Percentiles rank a stretch among this genome's conserved stretches.
Evolutionary conservation across 1,284 basidiomycete species (phyloP).

Genomic region (Anthracocystis setariae): DNA sequence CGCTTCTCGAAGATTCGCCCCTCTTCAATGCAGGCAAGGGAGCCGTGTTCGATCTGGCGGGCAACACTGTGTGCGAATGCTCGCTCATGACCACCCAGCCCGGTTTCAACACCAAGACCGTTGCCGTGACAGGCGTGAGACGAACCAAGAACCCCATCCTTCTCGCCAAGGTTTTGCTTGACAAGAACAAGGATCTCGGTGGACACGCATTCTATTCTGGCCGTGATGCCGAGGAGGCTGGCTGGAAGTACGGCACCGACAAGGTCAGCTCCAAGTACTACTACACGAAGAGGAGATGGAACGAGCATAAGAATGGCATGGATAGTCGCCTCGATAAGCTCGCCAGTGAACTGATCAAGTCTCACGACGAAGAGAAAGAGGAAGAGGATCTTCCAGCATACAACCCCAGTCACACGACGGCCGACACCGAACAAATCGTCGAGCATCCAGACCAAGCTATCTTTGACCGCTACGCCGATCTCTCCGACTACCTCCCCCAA

Average conservation of each 20-base stretch:
- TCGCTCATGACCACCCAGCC: conserved; percentile 68
- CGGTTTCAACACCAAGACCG: conserved; percentile 58
- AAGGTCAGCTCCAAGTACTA: conserved; percentile 31
- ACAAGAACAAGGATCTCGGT: conserved; percentile 72
- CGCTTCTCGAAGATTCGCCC: conserved; percentile 78
- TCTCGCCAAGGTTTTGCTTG: conserved; percentile 77
- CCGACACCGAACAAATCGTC: background rate
- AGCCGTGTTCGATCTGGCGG: conserved; percentile 44
- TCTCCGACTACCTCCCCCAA: conserved; percentile 75
- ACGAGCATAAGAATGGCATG: conserved; percentile 38
- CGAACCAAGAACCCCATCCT: conserved; percentile 78
- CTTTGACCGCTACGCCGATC: conserved; percentile 45
- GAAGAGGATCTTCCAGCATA: conserved; percentile 12
- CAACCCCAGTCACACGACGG: background rate
- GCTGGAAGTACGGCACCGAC: conserved; percentile 52
- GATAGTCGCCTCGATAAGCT: conserved; percentile 2
- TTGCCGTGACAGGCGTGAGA: conserved; percentile 76
- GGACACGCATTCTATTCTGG: conserved; percentile 80
- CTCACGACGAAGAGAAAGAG: background rate
- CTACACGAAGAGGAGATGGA: conserved; percentile 39
- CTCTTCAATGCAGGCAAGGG: conserved; percentile 79
- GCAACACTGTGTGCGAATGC: conserved; percentile 80
- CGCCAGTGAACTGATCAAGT: background rate
- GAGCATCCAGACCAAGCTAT: conserved; percentile 16
- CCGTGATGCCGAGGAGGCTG: conserved; percentile 74